Percentiles rank a stretch among this genome's conserved stretches.
phyloP scores from a whole-genome alignment of 768 basidiomycete species.

The Cantharellus cinnabarinus region DNA sequence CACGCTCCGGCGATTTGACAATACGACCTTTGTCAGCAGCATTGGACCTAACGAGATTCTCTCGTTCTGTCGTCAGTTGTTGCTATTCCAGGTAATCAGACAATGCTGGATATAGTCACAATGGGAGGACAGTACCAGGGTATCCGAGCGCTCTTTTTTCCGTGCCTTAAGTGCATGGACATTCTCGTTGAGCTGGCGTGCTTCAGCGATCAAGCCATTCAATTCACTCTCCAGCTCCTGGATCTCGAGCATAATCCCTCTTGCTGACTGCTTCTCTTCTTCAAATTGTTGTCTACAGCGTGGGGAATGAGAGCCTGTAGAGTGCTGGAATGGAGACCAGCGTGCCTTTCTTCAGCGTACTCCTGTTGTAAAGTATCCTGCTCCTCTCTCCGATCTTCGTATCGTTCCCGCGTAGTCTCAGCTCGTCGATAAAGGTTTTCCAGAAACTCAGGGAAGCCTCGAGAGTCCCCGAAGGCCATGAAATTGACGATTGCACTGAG shows the following conservation, averaged over 20 bases:
- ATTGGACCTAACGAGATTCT: slow-evolving; percentile 32
- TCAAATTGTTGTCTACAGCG: too few relatives aligned
- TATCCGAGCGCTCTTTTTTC: background rate
- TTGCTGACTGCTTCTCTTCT: too few relatives aligned
- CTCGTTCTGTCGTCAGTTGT: slow-evolving; percentile 22
- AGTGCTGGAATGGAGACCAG: too few relatives aligned
- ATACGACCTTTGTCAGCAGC: slow-evolving; percentile 48
- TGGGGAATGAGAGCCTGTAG: too few relatives aligned
- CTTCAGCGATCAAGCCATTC: too few relatives aligned
- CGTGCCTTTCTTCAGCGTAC: background rate
- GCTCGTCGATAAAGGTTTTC: background rate
- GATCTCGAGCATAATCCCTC: too few relatives aligned
- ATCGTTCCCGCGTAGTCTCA: background rate
- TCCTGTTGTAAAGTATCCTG: background rate
- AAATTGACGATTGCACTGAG: slow-evolving; percentile 88
- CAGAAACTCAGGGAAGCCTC: background rate
- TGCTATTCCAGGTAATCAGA: background rate
- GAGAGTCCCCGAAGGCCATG: slow-evolving; percentile 32
- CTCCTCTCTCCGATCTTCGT: background rate
- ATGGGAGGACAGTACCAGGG: too few relatives aligned
- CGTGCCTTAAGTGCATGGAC: background rate
- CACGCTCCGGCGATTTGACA: slow-evolving; percentile 80
- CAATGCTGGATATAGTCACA: too few relatives aligned
- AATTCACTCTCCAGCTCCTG: too few relatives aligned
- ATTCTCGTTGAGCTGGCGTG: background rate